Evolutionary conservation across 2,329 filamentous ascomycete species (phyloP), one percentile per base, ranked within the genome.

Genomic region (Cercospora sojina): DNA sequence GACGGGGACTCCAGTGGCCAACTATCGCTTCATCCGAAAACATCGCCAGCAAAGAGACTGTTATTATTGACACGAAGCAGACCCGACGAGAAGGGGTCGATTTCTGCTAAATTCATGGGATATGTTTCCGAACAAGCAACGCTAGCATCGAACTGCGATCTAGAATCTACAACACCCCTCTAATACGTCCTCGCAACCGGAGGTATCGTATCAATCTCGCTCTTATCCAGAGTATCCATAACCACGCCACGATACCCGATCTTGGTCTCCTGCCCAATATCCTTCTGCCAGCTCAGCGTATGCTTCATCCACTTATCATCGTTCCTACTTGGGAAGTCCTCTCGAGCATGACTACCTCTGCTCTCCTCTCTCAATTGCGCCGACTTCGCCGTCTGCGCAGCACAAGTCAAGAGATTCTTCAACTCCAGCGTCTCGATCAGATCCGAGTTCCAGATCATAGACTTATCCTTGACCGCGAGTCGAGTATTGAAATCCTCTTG

Each of bases 401-500:
- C 82, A 69, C 81, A 82, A 1, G 81, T 82, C 10, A 83, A 70
- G 3, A 83, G 63, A 72, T 83, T 84, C 29, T 81, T 71, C 69
- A 81, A 70, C 70, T 83, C 82, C 1, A 84, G 74, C 9, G 82
- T 82, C 71, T 83, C 82, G 1, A 83, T 74, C 3, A 84, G 71
- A 66, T 84, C 82, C 1, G 75, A 78, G 66, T 84, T 84, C 82
- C 82, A 83, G n/a, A 84, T 81, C 67, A 84, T 71, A 18, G 76
- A 79, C 61, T 77, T 76, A 66, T 84, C 82, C 2, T 75, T 79
- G 3, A 83, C 71, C 0, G 70, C 70, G 2, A 84, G 64, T 12
- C 78, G 71, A 5, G 68, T 73, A 13, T 69, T 70, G 64, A 82
- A 83, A 5, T 74, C 71, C 0, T 69, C 53, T 61, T 81, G 77